Evolutionary conservation across 164 flowering plant genomes (phyloP).

Genomic region (Vitis cinerea): DNA sequence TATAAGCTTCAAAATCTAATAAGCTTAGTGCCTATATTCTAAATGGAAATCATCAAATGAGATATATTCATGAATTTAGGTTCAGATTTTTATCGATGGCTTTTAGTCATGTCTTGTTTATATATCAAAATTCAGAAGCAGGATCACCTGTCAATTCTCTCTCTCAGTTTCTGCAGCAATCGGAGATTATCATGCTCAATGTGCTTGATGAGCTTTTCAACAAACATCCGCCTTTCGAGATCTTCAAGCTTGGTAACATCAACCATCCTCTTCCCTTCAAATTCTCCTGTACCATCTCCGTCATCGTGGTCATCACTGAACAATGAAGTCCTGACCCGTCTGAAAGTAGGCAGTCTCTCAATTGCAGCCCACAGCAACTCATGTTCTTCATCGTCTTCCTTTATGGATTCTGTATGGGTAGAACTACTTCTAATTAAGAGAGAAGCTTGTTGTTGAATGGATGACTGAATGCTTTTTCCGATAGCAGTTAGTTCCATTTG

Average conservation of each 20-base stretch:
- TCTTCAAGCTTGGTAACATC: slow-evolving; percentile 49
- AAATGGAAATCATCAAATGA: too few species aligned
- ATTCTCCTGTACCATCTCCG: slow-evolving; percentile 3
- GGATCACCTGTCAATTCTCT: slow-evolving; percentile 48
- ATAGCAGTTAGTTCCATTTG: too few species aligned
- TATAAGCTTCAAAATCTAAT: neutral
- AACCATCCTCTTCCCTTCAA: slow-evolving; percentile 12
- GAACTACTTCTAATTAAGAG: slow-evolving; percentile 7
- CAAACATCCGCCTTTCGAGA: slow-evolving; percentile 40
- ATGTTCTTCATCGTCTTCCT: slow-evolving; percentile 24
- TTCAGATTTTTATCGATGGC: neutral
- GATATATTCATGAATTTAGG: too few species aligned
- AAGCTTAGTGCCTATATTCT: too few species aligned
- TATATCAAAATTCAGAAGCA: neutral
- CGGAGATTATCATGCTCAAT: slow-evolving; percentile 54
- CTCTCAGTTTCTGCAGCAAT: slow-evolving; percentile 43
- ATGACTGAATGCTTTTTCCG: slow-evolving; percentile 6
- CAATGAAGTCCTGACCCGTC: slow-evolving; percentile 26
- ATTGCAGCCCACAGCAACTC: slow-evolving; percentile 40
- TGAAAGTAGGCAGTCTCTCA: slow-evolving; percentile 40
- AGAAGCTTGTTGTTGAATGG: neutral
- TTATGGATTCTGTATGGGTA: neutral
- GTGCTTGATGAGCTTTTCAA: slow-evolving; percentile 57
- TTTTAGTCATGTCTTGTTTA: neutral
- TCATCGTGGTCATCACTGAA: slow-evolving; percentile 9